A percentile compares a stretch with the other conserved stretches of the same genome.
phyloP scores from a whole-genome alignment of 768 basidiomycete genomes.

The Cantharellus cinnabarinus region DNA sequence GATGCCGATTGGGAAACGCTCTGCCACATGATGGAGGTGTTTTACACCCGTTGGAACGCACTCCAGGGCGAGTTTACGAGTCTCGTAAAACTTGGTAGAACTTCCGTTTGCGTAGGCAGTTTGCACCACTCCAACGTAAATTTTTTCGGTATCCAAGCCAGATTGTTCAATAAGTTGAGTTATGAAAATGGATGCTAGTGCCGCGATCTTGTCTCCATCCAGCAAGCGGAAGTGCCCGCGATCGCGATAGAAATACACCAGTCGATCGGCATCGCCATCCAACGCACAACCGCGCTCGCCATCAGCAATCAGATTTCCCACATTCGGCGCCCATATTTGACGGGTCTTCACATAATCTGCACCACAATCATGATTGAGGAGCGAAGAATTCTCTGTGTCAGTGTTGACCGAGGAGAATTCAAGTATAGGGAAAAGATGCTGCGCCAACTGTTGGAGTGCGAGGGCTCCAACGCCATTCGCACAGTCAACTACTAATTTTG shows the following conservation, averaged over 20 bases:
- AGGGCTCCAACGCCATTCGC: constrained; percentile 93
- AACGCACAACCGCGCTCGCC: constrained; percentile 79
- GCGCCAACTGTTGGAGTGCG: constrained; percentile 39
- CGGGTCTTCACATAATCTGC: constrained; percentile 94
- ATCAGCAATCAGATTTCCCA: constrained; percentile 38
- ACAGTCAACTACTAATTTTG: constrained; percentile 72
- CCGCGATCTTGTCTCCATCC: constrained; percentile 96
- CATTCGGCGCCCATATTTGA: constrained; percentile 67
- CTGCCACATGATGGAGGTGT: constrained; percentile 92
- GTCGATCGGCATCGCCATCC: constrained; percentile 92
- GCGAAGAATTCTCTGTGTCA: constrained; percentile 38
- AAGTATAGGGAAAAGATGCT: constrained; percentile 39
- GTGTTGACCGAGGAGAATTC: constrained; percentile 52
- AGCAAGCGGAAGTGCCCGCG: constrained; percentile 67
- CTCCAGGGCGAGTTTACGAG: constrained; percentile 77
- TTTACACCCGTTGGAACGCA: constrained; percentile 97
- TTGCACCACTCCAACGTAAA: constrained; percentile 89
- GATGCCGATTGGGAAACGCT: constrained; percentile 84
- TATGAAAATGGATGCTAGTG: constrained; percentile 81
- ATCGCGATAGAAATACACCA: constrained; percentile 90
- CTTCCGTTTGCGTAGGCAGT: constrained; percentile 97
- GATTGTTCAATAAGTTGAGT: constrained; percentile 73
- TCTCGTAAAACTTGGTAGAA: constrained; percentile 70
- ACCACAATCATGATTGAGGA: constrained; percentile 73
- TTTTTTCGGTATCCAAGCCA: constrained; percentile 42